These are phyloP conservation scores for Cryptococcus floricola DNA, from an alignment of 1,284 basidiomycete genomes.

Conservation along the genomic window DNA sequence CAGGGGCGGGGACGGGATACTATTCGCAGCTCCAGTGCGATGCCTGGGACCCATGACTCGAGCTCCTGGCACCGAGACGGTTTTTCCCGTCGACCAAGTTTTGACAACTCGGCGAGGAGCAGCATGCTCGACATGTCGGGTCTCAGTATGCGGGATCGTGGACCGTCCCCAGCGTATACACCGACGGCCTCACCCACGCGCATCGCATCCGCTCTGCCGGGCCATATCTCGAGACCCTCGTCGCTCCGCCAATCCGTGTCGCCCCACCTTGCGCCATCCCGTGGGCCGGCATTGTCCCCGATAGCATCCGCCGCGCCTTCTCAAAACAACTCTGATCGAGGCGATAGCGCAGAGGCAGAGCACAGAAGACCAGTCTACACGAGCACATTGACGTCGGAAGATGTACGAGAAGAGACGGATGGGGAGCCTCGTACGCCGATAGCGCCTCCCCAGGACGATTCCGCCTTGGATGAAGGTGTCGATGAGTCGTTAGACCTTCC, in stretches of 20 bases:
- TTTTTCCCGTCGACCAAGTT: conserved; percentile 23
- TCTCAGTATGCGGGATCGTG: conserved; percentile 28
- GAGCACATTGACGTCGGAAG: conserved; percentile 4
- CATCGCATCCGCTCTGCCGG: background rate
- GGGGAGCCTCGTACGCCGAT: background rate
- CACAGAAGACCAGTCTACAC: conserved; percentile 6
- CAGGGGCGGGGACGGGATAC: conserved; percentile 1
- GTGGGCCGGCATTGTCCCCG: conserved; percentile 24
- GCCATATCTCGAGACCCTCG: conserved; percentile 10
- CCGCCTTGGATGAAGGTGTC: conserved; percentile 1
- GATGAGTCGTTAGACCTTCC: background rate
- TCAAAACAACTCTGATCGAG: conserved; percentile 23
- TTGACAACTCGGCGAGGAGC: conserved; percentile 5
- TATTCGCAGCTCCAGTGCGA: conserved; percentile 31
- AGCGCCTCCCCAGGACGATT: background rate
- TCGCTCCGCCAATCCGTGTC: conserved; percentile 12
- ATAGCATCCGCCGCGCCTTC: conserved; percentile 29
- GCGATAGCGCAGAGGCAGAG: conserved; percentile 21
- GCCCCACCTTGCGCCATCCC: conserved; percentile 3
- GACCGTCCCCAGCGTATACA: conserved; percentile 49
- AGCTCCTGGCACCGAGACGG: conserved; percentile 26
- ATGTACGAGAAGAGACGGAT: conserved; percentile 5
- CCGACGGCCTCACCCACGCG: conserved; percentile 10
- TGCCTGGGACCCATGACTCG: conserved; percentile 31
- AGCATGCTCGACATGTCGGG: conserved; percentile 7